phyloP scores from a whole-genome alignment of 805 yeast species.

The Candida tallmaniae region DNA sequence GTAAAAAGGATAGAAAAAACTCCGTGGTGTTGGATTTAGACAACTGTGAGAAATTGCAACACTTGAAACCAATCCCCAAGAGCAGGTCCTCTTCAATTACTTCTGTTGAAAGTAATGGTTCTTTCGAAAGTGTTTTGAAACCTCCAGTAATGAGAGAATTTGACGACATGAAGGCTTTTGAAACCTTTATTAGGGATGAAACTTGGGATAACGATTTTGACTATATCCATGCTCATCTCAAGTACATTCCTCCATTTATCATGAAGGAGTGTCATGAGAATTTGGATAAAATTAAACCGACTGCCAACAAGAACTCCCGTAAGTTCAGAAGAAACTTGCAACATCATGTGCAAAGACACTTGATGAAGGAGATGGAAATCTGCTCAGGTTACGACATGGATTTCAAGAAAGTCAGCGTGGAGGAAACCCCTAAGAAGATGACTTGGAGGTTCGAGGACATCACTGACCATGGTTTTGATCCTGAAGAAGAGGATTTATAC shows the following conservation, averaged over 20 bases:
- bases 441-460: slow-evolving; percentile 63
- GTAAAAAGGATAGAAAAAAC: slow-evolving; percentile 25
- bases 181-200: slow-evolving; percentile 61
- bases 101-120: slow-evolving; percentile 34
- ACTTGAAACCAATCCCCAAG: slow-evolving; percentile 36
- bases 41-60: slow-evolving; percentile 34
- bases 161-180: slow-evolving; percentile 61
- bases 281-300: slow-evolving; percentile 66
- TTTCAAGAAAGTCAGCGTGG: slow-evolving; percentile 44
- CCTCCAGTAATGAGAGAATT: slow-evolving; percentile 47
- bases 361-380: slow-evolving; percentile 59
- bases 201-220: slow-evolving; percentile 75
- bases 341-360: slow-evolving; percentile 70
- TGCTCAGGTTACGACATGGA: slow-evolving; percentile 57
- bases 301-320: slow-evolving; percentile 65
- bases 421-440: slow-evolving; percentile 46
- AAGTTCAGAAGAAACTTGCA: slow-evolving; percentile 70
- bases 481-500: slow-evolving; percentile 40
- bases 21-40: slow-evolving; percentile 31
- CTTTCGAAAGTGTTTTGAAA: slow-evolving; percentile 21
- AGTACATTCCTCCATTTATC: slow-evolving; percentile 72
- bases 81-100: slow-evolving; percentile 35
- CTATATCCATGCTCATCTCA: slow-evolving; percentile 60
- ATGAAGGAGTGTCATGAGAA: slow-evolving; percentile 62
- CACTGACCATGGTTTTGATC: slow-evolving; percentile 50